Percentiles rank a stretch among this genome's conserved stretches.
phyloP scores from a whole-genome alignment of 2,329 filamentous ascomycete genomes.

The Exutisphaerella laricina region DNA sequence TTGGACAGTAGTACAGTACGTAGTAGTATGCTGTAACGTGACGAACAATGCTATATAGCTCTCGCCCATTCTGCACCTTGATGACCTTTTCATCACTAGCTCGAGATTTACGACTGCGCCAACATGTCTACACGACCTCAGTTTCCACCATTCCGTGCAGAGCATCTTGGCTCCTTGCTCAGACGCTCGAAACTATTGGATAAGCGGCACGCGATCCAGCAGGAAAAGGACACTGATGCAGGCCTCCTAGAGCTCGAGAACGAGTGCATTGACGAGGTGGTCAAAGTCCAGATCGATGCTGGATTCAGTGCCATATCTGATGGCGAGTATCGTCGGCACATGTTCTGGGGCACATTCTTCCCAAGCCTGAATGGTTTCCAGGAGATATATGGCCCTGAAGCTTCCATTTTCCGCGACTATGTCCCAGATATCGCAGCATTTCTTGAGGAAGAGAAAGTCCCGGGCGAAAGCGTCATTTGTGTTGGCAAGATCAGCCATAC shows the following conservation, averaged over 20 bases:
- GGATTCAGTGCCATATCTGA: conserved; percentile 29
- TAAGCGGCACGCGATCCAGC: conserved; percentile 48
- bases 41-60: neutral
- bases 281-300: conserved; percentile 28
- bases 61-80: conserved; percentile 7
- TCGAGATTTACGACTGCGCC: neutral
- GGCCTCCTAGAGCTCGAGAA: conserved; percentile 26
- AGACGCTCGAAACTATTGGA: conserved; percentile 58
- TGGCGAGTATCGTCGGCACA: conserved; percentile 26
- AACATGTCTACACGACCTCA: conserved; percentile 30
- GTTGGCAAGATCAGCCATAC: conserved; percentile 42
- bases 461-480: conserved; percentile 47
- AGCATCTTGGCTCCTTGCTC: conserved; percentile 66
- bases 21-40: too few relatives aligned
- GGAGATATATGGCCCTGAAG: conserved; percentile 41
- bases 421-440: conserved; percentile 59
- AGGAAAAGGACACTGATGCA: conserved; percentile 21
- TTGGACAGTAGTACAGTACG: neutral
- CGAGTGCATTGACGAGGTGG: conserved; percentile 28
- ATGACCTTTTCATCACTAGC: conserved; percentile 5
- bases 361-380: conserved; percentile 39
- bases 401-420: conserved; percentile 52
- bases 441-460: conserved; percentile 52
- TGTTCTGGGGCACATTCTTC: conserved; percentile 31
- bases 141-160: conserved; percentile 60